Base-by-base conservation (phyloP, 2,329 filamentous ascomycete genomes). In the Albophoma yamanashiensis region DNA sequence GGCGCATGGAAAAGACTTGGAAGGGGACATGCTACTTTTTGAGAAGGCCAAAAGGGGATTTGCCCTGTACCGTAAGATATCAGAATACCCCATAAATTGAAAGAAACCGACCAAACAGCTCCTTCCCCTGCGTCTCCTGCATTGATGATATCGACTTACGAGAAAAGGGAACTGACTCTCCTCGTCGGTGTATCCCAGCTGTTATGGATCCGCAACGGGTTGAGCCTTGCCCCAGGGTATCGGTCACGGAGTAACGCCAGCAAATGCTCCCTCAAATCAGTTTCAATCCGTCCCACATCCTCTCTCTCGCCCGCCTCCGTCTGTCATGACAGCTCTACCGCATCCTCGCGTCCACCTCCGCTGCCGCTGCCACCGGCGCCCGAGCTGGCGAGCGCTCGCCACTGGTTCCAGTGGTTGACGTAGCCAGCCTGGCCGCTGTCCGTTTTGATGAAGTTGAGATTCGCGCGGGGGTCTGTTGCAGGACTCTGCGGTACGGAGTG, bases 351-450 rank as follows among this genome's bases (percentile, higher is more conserved):
- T 14, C 47, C 43, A 4, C 34, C 22, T 8, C 38, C 45, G 20
- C 42, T 43, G 17, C 20, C 55, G 7, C 14, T 36, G 14, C 11
- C 40, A 22, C 22, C n/a, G 36, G 14, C 42, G 42, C 31, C 38
- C 22, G 20, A 11, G 45, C 15, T 22, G 38, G 56, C 61, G 2
- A 61, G 50, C 20, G 58, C 58, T 15, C 50, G 39, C 60, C 60
- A 75, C 58, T 74, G 70, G 59, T 72, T 70, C 73, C 73, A 75
- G 58, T 75, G 71, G 59, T 75, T 75, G 57, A 75, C 67, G 60
- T 73, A 74, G 20, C 65, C 60, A 53, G 63, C 68, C 55, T 62
- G 69, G 53, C 66, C 69, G 60, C 59, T 66, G 58, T 72, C 68
- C n/a, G 64, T 63, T n/a, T 64, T 60, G 20, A 71, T 64, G 20